Evolutionary conservation across 2,329 filamentous ascomycete genomes (phyloP), one percentile per base, ranked within the genome.

Genomic region (Penicillium brevicompactum): DNA sequence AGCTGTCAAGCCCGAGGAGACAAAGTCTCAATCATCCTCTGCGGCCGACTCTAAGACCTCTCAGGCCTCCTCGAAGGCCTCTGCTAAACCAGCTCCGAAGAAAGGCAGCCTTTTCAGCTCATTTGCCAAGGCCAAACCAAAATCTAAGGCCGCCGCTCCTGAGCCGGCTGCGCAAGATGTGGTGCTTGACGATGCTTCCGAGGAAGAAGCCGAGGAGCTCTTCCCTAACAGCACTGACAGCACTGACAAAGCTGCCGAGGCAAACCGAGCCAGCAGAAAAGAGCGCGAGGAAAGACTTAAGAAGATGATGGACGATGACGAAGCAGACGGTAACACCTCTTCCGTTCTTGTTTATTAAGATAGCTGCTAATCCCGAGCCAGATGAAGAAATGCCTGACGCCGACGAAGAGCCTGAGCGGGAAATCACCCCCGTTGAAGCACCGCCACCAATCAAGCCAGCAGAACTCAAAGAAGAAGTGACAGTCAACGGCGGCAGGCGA

Each of bases 51-150:
- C 70, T 21, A 62, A 71, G 38, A 65, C 63, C 31, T 66, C 70
- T 21, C 62, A 71, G 38, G 51, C 63, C 7, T 70, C 70, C 65
- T 70, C 67, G 56, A 77, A 66, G 57, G 66, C 58, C 56, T 70
- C 57, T 61, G 70, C 49, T 27, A 80, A 79, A 60, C 54, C 70
- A 16, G 67, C 77, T 2, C 69, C 73, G 2, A 91, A 90, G 50
- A 80, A 77, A 14, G 84, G 87, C 2, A 83, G 84, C 56, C 84
- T 95, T 24, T 91, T 94, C 80, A 87, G 88, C 57, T 89, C 90
- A 0, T 95, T 95, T 70, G 89, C 90, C 2, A 87, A 86, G 64
- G 78, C 86, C 4, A 90, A 84, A 66, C 80, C 85, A 9, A 90
- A 87, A 65, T 61, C 62, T 61, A 80, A 75, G 67, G 74, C 76